These are phyloP conservation scores for Clonostachys chloroleuca DNA, from an alignment of 2,329 filamentous ascomycete genomes.

Conservation along the genomic window DNA sequence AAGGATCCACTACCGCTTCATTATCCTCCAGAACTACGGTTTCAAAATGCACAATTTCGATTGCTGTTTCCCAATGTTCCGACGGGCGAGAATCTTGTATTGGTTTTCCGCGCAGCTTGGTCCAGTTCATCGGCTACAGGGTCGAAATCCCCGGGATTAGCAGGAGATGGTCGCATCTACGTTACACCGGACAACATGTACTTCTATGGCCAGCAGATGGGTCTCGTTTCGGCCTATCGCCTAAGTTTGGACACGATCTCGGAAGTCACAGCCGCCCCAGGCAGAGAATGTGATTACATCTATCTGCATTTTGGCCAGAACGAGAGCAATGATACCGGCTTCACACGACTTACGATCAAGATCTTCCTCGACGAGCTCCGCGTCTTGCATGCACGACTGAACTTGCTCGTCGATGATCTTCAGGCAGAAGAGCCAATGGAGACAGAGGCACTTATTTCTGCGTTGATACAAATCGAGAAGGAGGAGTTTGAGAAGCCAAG, in stretches of 20 bases:
- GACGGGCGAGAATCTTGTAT: constrained; percentile 73
- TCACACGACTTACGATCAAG: constrained; percentile 79
- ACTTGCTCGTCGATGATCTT: constrained; percentile 78
- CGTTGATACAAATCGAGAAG: constrained; percentile 71
- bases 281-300: constrained; percentile 88
- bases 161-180: constrained; percentile 71
- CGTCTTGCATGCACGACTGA: constrained; percentile 77
- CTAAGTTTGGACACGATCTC: constrained; percentile 72
- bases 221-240: constrained; percentile 78
- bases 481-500: constrained; percentile 53
- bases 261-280: constrained; percentile 86
- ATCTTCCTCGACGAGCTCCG: constrained; percentile 85
- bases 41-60: constrained; percentile 90
- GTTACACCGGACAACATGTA: constrained; percentile 85
- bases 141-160: constrained; percentile 40
- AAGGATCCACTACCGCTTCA: constrained; percentile 61
- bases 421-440: constrained; percentile 66
- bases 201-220: constrained; percentile 94
- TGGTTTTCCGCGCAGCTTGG: constrained; percentile 94
- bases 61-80: constrained; percentile 82
- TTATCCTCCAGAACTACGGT: constrained; percentile 78
- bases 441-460: constrained; percentile 65
- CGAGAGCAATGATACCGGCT: constrained; percentile 56
- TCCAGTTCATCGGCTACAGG: constrained; percentile 41
- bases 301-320: constrained; percentile 69